Conservation (phyloP, 257 asterid species). For the Scutellaria baicalensis region DNA sequence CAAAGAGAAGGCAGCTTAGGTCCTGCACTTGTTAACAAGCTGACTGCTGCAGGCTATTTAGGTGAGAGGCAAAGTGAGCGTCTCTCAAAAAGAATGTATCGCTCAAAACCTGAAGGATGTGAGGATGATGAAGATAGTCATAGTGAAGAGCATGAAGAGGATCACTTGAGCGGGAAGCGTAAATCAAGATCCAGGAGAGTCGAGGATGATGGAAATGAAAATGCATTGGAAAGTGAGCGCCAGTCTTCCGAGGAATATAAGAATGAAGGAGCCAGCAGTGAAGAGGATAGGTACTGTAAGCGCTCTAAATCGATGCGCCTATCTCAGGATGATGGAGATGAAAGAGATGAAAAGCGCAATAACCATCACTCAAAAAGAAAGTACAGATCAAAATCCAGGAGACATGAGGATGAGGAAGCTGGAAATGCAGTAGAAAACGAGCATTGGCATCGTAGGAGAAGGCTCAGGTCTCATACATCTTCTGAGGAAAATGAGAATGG, state of each 20-base stretch:
- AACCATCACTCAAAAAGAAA: conserved; percentile 29
- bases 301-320: conserved; percentile 24
- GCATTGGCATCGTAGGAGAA: background rate
- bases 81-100: conserved; percentile 31
- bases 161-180: conserved; percentile 32
- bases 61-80: conserved; percentile 36
- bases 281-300: conserved; percentile 22
- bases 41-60: conserved; percentile 24
- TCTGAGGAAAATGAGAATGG: conserved; percentile 6
- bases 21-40: conserved; percentile 24
- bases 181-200: conserved; percentile 41
- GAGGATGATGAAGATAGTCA: conserved; percentile 26
- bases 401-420: conserved; percentile 15
- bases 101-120: conserved; percentile 25
- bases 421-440: conserved; percentile 8
- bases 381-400: conserved; percentile 28
- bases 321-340: conserved; percentile 26
- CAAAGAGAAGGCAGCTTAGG: conserved; percentile 39
- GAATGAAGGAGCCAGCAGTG: conserved; percentile 26
- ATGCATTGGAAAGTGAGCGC: conserved; percentile 20
- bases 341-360: conserved; percentile 33
- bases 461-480: conserved; percentile 1
- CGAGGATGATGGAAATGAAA: conserved; percentile 24
- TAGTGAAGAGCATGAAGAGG: conserved; percentile 18
- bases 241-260: conserved; percentile 22